phyloP scores from a whole-genome alignment of 495 filamentous ascomycete species.

The Xylaria flabelliformis region DNA sequence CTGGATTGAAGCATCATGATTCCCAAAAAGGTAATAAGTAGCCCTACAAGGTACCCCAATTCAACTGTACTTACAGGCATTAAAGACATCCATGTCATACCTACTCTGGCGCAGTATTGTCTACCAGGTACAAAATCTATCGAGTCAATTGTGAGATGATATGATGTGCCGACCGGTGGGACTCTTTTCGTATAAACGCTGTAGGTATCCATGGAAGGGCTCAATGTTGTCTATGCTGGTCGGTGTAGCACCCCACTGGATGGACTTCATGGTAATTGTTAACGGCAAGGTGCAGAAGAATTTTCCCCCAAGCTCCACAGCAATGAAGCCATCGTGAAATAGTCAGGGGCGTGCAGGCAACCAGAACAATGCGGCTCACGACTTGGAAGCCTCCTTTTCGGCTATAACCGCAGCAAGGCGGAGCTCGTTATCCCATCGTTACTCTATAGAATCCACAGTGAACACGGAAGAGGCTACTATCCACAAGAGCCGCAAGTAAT shows the following conservation, averaged over 20 bases:
- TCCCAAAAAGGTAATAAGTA: slow-evolving; percentile 17
- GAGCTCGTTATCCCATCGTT: slow-evolving; percentile 40
- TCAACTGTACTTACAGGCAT: neutral
- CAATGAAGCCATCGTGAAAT: slow-evolving; percentile 41
- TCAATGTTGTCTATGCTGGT: neutral
- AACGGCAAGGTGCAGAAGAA: slow-evolving; percentile 28
- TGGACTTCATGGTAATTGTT: slow-evolving; percentile 11
- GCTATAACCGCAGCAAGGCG: slow-evolving; percentile 26
- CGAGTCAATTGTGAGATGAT: slow-evolving; percentile 5
- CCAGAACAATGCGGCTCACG: slow-evolving; percentile 21
- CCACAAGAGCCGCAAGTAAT: slow-evolving; percentile 18
- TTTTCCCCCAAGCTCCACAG: slow-evolving; percentile 34
- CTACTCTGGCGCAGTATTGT: neutral
- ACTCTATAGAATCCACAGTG: slow-evolving; percentile 41
- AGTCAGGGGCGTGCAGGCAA: slow-evolving; percentile 28
- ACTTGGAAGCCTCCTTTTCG: neutral
- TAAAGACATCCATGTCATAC: neutral
- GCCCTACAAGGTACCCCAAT: neutral
- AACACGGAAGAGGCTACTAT: slow-evolving; percentile 12
- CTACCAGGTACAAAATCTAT: neutral
- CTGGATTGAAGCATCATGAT: neutral
- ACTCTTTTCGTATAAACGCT: neutral
- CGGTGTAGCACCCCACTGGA: slow-evolving; percentile 2
- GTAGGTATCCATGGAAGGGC: neutral
- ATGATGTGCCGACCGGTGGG: slow-evolving; percentile 1